These are phyloP conservation scores for Kalmusia sp. DNA, from an alignment of 2,329 filamentous ascomycete species.

Conservation along the genomic window DNA sequence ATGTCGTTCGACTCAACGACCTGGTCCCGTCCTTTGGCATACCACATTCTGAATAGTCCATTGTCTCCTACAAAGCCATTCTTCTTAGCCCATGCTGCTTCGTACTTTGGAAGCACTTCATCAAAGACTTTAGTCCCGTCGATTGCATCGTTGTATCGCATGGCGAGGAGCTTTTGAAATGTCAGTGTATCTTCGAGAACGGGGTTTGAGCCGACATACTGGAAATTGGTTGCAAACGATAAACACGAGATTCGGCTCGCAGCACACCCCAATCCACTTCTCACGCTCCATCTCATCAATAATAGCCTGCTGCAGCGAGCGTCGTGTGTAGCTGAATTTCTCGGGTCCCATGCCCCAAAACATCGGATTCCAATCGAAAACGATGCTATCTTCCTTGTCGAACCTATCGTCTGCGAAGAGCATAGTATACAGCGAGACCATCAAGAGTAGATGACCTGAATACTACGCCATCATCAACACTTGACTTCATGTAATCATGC, in stretches of 20 bases:
- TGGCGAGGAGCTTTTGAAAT: slow-evolving; percentile 43
- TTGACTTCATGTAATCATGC: not conserved
- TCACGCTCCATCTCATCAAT: slow-evolving; percentile 48
- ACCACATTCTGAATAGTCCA: not conserved
- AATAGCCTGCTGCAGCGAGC: slow-evolving; percentile 44
- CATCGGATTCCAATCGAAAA: slow-evolving; percentile 50
- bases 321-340: slow-evolving; percentile 40
- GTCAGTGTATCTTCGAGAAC: slow-evolving; percentile 2
- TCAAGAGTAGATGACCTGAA: slow-evolving; percentile 49
- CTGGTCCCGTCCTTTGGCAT: slow-evolving; percentile 23
- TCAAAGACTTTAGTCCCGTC: slow-evolving; percentile 41
- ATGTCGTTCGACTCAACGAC: not conserved
- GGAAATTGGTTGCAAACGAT: slow-evolving; percentile 55
- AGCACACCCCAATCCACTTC: slow-evolving; percentile 52
- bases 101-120: slow-evolving; percentile 48
- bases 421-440: slow-evolving; percentile 51
- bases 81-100: slow-evolving; percentile 42
- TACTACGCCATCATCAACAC: slow-evolving; percentile 26
- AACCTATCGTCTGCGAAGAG: slow-evolving; percentile 52
- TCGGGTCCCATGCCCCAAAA: slow-evolving; percentile 32
- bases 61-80: slow-evolving; percentile 6
- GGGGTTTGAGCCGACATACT: slow-evolving; percentile 24
- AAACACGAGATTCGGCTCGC: slow-evolving; percentile 52
- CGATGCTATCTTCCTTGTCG: slow-evolving; percentile 40
- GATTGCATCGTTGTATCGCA: slow-evolving; percentile 46